phyloP scores from a whole-genome alignment of 768 basidiomycete species.

The Leucosporidium yakuticum region DNA sequence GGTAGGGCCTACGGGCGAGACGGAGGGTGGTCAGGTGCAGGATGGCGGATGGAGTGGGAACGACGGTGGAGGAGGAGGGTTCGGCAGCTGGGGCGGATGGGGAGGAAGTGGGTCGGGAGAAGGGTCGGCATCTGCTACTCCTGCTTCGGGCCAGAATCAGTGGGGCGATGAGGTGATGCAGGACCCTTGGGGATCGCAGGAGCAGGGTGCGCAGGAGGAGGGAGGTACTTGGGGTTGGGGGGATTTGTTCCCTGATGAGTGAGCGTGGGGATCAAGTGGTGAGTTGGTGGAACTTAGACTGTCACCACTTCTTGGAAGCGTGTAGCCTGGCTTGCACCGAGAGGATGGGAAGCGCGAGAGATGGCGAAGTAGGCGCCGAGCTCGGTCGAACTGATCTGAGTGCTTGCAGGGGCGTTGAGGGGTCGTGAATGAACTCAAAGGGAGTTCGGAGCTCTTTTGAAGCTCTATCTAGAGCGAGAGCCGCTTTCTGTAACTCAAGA shows the following conservation, averaged over 20 bases:
- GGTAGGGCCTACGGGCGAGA: not conserved
- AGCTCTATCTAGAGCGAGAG: too few relatives aligned
- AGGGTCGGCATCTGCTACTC: not conserved
- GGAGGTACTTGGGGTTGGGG: conserved; percentile 33
- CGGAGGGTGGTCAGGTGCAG: not conserved
- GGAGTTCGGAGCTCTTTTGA: too few relatives aligned
- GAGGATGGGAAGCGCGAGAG: too few relatives aligned
- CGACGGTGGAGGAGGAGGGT: not conserved
- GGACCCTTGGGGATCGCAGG: conserved; percentile 36
- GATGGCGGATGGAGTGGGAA: not conserved
- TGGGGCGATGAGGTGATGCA: conserved; percentile 31
- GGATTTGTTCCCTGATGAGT: conserved; percentile 20
- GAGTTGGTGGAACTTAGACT: too few relatives aligned
- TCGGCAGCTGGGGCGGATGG: conserved; percentile 2
- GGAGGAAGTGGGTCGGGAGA: not conserved
- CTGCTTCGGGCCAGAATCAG: not conserved
- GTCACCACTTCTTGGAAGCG: too few relatives aligned
- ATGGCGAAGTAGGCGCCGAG: too few relatives aligned
- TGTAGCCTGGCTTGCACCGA: too few relatives aligned
- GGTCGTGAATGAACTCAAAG: too few relatives aligned
- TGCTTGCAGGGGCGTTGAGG: too few relatives aligned
- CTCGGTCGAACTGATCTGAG: too few relatives aligned
- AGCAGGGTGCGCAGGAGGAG: conserved; percentile 12
- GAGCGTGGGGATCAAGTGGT: too few relatives aligned
- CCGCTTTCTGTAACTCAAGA: too few relatives aligned